Evolutionary conservation across 352 stramenopile genomes (phyloP), one percentile per base, ranked within the genome.

Genomic region (Peronospora farinosa): DNA sequence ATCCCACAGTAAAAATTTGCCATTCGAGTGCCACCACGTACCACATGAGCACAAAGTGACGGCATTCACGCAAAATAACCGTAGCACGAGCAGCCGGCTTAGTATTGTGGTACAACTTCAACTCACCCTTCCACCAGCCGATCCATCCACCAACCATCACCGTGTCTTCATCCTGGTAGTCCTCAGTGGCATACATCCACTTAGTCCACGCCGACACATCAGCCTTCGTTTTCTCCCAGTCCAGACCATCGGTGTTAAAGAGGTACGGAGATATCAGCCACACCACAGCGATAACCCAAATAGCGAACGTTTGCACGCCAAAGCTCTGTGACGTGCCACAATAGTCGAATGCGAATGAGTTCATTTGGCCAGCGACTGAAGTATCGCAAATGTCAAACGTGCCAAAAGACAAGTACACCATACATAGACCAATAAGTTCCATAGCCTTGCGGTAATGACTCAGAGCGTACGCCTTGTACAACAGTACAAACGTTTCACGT

Each of bases 171-270:
- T 92, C 79, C 33, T 73, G 42, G 53, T 82, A 89, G 21, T 70
- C 44, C 45, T 88, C 77, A 0, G 65, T 25, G 12, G 79, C 81
- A 42, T 88, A 93, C 80, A 92, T 92, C 80, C 80, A 92, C 60
- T 78, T 81, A 9, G 65, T 64, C 80, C 80, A 92, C 2, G 75
- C 73, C 16, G 49, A 51, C 17, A 88, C 76, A 55, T 92, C 80
- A 4, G 72, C 74, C 60, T 92, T 92, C 0, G 80, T 88, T 61
- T 92, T 92, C 43, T 88, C 74, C 69, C 77, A 92, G 35, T 92
- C 80, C 2, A 92, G 57, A 16, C 80, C 80, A 32, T 92, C 80
- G n/a, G 78, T 88, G 63, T 92, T 92, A 65, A 92, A 92, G 35
- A 92, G 73, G 57, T 87, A 92, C 12, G 80, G 80, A 19, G 78